Conservation (phyloP, 345 rosid genomes). For the Syzygium grande region DNA sequence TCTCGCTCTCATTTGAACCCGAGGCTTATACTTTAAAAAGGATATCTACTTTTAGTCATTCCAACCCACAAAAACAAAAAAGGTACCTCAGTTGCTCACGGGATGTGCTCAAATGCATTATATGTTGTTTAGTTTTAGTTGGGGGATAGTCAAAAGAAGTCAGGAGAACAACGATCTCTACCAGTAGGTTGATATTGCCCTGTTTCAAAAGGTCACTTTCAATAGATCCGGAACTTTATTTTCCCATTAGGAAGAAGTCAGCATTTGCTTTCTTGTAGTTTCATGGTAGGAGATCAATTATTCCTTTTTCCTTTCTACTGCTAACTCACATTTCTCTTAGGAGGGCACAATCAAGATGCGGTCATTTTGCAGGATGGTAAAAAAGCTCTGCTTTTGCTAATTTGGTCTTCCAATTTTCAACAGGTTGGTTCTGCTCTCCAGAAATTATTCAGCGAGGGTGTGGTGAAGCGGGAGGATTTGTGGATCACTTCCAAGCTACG, state of each 20-base stretch:
- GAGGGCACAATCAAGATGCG: neutral
- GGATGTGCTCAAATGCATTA: neutral
- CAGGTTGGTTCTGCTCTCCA: constrained; percentile 60
- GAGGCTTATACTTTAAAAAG: neutral
- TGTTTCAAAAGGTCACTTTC: neutral
- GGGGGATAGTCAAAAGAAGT: neutral
- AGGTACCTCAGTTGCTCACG: neutral
- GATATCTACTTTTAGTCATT: neutral
- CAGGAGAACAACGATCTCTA: neutral
- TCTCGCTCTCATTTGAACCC: neutral
- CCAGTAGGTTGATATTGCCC: neutral
- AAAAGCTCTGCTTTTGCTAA: neutral
- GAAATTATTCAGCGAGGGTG: constrained; percentile 65
- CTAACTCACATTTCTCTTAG: neutral
- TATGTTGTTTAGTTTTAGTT: neutral
- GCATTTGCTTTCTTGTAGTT: neutral
- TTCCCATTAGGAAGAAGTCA: neutral
- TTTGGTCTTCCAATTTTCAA: constrained; percentile 2
- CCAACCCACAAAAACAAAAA: neutral
- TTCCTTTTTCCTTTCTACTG: neutral
- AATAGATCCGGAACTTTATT: neutral
- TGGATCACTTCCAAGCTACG: constrained; percentile 77
- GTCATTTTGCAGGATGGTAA: neutral
- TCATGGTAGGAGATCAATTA: neutral
- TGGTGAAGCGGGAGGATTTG: constrained; percentile 61